Evolutionary conservation across 768 basidiomycete genomes (phyloP), one percentile per base, ranked within the genome.

Genomic region (Lactarius deliciosus): DNA sequence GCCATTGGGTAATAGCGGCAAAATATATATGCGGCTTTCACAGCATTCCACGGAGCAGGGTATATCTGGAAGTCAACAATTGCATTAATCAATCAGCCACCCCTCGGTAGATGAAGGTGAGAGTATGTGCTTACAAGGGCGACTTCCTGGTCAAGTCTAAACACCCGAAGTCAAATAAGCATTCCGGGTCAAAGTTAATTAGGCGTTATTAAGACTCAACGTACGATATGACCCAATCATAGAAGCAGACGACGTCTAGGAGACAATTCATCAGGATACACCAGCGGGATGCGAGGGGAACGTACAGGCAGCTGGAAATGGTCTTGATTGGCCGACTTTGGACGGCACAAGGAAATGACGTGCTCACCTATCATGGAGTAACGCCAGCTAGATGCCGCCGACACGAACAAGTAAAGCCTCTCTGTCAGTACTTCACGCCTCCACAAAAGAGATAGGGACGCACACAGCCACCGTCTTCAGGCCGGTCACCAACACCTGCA

Each of bases 221-320:
- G 64, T n/a, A 70, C 70, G 64, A 61, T 28, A 63, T 65, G 30
- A 70, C 28, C 70, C 70, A 70, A 50, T 70, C 70, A 64, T 70
- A 70, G 36, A 69, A 61, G 25, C 64, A 57, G 25, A 70, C n/a
- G 11, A 57, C 60, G 25, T 69, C 70, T 70, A 34, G 18, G 25
- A 22, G 7, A 13, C 6, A 3, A 28, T 43, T 60, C 13, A 50
- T 54, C 34, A 59, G 45, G 7, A 30, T 5, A 11, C n/a, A 28
- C 34, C 4, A 2, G 2, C 5, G 30, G 3, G 8, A 45, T 1
- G 5, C 1, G 20, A 28, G 47, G 34, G 41, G 22, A 28, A 61
- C 66, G n/a, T 60, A 69, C 61, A 61, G 25, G 63, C 57, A 58
- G 62, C 59, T 63, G 18, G 45, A 41, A 45, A 40, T 5, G 25